A percentile compares a stretch with the other conserved stretches of the same genome.
phyloP scores from a whole-genome alignment of 768 basidiomycete species.

The Suillus weaverae region DNA sequence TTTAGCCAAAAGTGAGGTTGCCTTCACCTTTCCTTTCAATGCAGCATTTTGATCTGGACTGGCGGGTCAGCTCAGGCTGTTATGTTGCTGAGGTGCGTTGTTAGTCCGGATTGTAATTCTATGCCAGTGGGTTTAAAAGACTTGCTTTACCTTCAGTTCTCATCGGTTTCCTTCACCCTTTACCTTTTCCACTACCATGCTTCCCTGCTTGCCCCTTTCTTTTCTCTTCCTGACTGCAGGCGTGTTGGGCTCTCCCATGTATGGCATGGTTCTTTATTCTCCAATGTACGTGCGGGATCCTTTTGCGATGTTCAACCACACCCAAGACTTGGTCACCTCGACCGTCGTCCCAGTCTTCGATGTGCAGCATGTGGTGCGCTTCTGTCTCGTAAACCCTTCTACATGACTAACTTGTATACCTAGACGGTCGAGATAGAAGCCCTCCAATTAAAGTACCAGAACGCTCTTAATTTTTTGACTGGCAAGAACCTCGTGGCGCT shows the following conservation, averaged over 20 bases:
- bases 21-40: background rate
- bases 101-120: background rate
- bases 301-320: background rate
- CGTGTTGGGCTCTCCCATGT: conserved; percentile 16
- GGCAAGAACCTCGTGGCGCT: background rate
- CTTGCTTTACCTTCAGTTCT: conserved; percentile 14
- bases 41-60: background rate
- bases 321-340: background rate
- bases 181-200: conserved; percentile 13
- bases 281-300: background rate
- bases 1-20: background rate
- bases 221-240: conserved; percentile 8
- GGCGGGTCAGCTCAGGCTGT: background rate
- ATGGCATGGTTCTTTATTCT: background rate
- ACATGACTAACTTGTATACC: background rate
- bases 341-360: background rate
- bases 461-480: background rate
- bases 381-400: background rate
- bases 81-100: background rate
- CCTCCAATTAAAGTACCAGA: background rate
- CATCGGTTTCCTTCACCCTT: background rate
- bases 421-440: background rate
- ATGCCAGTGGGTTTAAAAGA: conserved; percentile 16
- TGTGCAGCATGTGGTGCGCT: background rate
- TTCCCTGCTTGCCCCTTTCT: conserved; percentile 6